Base-by-base conservation (phyloP, 2,329 filamentous ascomycete genomes). In the Fonsecaea erecta region DNA sequence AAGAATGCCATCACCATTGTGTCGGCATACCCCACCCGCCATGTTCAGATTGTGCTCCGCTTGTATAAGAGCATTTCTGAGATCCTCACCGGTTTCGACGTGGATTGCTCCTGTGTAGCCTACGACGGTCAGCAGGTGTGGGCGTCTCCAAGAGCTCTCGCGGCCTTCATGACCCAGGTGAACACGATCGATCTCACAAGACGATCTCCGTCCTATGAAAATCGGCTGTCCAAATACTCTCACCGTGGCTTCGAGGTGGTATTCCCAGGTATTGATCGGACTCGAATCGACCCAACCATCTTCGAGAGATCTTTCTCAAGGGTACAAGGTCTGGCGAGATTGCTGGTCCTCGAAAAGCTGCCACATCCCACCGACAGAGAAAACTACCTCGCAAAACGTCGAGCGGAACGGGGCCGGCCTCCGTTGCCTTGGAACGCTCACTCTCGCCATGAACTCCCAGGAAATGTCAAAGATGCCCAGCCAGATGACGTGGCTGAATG, bases 1-100 rank as follows among this genome's bases (percentile, higher is more conserved):
- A 96, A 94, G 80, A 90, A 96, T 73, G 90, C 92, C 9, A 88
- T 96, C 63, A 96, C 92, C 0, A 95, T 96, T 73, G 90, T 86
- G 35, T 92, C 89, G 52, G 88, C 94, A 75, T 93, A 95, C 73
- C 92, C 92, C 0, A 92, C 88, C 37, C 88, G 92, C 1, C 92
- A 96, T 74, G 84, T 96, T 2, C 91, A 94, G 82, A 92, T 96
- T 71, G 92, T 96, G 24, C 83, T 96, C 32, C 89, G 92, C 37
- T 87, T 95, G 40, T 96, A 96, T 80, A 91, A 92, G 73, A 93
- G 89, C 0, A 79, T 96, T 52, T 89, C 90, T 0, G 91, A 96
- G 75, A 93, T 96, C 37, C 82, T 96, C 26, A 92, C 92, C 2
- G 92, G 92, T 0, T 96, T 96, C 71, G 92, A 96, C 71, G 92